Evolutionary conservation across 495 filamentous ascomycete species (phyloP).

Genomic region (Neurospora cerealis): DNA sequence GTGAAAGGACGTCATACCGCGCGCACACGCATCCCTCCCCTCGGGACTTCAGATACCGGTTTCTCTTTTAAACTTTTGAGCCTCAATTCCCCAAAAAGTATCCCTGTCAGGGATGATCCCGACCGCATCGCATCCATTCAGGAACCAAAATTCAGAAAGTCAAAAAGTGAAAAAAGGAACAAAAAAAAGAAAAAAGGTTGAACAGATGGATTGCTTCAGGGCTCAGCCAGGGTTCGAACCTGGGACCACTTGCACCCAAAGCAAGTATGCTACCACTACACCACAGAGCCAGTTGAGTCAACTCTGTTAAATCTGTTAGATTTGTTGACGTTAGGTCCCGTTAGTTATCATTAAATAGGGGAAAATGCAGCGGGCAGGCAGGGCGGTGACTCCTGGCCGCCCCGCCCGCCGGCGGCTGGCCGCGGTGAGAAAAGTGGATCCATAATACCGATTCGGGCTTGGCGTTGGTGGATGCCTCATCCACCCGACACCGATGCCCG

Average conservation of each 20-base stretch:
- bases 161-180: background rate
- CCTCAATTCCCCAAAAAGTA: background rate
- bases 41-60: background rate
- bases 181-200: background rate
- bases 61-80: background rate
- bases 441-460: background rate
- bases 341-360: background rate
- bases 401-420: background rate
- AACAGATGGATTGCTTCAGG: background rate
- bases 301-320: background rate
- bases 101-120: background rate
- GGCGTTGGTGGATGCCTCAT: background rate
- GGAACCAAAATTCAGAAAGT: background rate
- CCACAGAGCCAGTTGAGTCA: background rate
- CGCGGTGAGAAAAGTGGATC: background rate
- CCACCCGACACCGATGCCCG: background rate
- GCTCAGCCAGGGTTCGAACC: background rate
- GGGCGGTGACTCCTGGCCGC: background rate
- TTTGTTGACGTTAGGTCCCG: background rate
- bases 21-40: background rate
- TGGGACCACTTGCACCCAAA: background rate
- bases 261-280: background rate
- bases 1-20: background rate
- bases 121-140: background rate
- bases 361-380: background rate